Percentiles rank a stretch among this genome's conserved stretches.
These are phyloP conservation scores for Coemansia sp. DNA, from an alignment of 192 early-diverging fungal species.

Conservation along the genomic window DNA sequence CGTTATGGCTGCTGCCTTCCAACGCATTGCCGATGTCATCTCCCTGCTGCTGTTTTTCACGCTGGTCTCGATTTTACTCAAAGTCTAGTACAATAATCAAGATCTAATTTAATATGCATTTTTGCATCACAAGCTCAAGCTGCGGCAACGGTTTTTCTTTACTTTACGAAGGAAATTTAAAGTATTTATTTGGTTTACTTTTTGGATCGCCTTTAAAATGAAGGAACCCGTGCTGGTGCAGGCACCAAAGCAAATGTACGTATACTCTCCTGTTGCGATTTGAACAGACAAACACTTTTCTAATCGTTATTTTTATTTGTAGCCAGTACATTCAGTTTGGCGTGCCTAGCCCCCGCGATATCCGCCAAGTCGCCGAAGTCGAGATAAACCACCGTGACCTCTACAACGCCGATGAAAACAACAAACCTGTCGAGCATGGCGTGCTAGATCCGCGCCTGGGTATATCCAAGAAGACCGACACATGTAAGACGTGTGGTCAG, in stretches of 20 bases:
- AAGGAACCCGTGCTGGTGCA: constrained; percentile 76
- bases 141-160: not conserved
- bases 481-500: constrained; percentile 90
- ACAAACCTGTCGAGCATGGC: constrained; percentile 78
- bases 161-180: not conserved
- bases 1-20: constrained; percentile 7
- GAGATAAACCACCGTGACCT: constrained; percentile 90
- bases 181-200: not conserved
- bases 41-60: constrained; percentile 35
- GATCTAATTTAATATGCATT: not conserved
- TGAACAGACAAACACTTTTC: not conserved
- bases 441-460: constrained; percentile 90
- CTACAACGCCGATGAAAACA: constrained; percentile 62
- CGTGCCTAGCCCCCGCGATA: constrained; percentile 84
- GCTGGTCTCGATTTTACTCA: not conserved
- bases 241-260: constrained; percentile 75
- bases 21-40: constrained; percentile 24
- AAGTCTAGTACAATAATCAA: not conserved
- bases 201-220: constrained; percentile 31
- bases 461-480: constrained; percentile 75
- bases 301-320: constrained; percentile 9
- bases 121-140: not conserved
- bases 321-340: constrained; percentile 95
- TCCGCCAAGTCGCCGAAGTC: constrained; percentile 84
- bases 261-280: not conserved